phyloP scores from a whole-genome alignment of 345 rosid genomes.

The Garcia nutans region DNA sequence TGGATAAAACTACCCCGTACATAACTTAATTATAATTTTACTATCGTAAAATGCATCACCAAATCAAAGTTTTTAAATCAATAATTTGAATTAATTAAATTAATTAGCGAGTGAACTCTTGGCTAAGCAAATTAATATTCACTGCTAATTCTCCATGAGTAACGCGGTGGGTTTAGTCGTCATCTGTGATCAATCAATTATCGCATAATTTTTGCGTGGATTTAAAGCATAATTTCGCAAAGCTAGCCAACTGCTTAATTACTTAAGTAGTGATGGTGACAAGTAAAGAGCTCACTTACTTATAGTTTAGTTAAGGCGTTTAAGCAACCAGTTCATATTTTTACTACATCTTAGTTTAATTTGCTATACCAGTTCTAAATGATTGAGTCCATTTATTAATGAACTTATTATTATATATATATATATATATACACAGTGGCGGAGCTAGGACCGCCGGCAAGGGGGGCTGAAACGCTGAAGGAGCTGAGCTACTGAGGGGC shows the following conservation, averaged over 20 bases:
- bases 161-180: slow-evolving; percentile 24
- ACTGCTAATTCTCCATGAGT: slow-evolving; percentile 10
- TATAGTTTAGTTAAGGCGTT: slow-evolving; percentile 10
- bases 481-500: no score
- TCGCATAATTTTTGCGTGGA: slow-evolving; percentile 26
- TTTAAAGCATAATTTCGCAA: slow-evolving; percentile 25
- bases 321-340: slow-evolving; percentile 16
- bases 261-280: slow-evolving; percentile 29
- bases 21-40: no score
- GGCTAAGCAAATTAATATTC: slow-evolving; percentile 22
- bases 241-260: slow-evolving; percentile 13
- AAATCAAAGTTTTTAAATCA: no score
- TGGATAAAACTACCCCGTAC: no score
- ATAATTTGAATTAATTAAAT: no score
- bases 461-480: no score
- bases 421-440: no score
- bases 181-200: slow-evolving; percentile 24
- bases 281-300: background rate
- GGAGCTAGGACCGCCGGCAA: no score
- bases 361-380: background rate
- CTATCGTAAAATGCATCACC: no score
- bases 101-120: slow-evolving; percentile 15
- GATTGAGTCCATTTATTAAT: background rate
- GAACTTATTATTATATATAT: no score
- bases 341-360: background rate